Evolutionary conservation across 257 asterid genomes (phyloP), one percentile per base, ranked within the genome.

Genomic region (Fraxinus pennsylvanica): DNA sequence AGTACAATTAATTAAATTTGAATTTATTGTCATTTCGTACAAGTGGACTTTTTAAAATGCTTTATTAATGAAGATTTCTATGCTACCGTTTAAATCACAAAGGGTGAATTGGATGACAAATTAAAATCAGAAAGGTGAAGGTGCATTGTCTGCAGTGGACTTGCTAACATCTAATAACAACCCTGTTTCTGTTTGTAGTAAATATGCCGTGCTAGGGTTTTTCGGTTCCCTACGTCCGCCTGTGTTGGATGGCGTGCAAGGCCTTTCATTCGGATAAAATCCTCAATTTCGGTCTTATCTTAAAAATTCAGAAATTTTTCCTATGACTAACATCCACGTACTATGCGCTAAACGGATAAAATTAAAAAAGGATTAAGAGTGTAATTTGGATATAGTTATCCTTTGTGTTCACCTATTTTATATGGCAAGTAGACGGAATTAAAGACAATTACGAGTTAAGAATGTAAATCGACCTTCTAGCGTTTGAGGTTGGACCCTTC

Each of bases 211-310:
- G 35, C 21, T 63, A 63, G 35, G 35, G 35, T 63, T 63, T 25
- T 3, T 15, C 35, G 17, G 19, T 63, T 63, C 5, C 17, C 9
- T 33, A 61, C 71, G 82, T 67, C 30, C 72, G 27, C 61, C n/a
- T 45, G 38, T 17, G 6, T 76, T 68, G 80, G 33, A 47, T 68
- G 3, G 75, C 57, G 80, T 77, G 80, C 75, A 35, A 35, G 6
- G 13, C 22, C 7, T 47, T n/a, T 45, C 74, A n/a, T 19, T 57
- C 13, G 36, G 35, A 63, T 63, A 63, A 12, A 3, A 63, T 63
- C 35, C 2, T 1, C 32, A 8, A 59, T 63, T 41, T 9, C 29
- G 68, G 15, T 21, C 68, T 59, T 57, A 57, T 57, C 66, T 57
- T 57, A 57, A 57, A 19, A 4, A 6, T 57, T 45, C 54, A 45